Evolutionary conservation across 1,284 basidiomycete species (phyloP).

Genomic region (Ustilago vetiveriae): DNA sequence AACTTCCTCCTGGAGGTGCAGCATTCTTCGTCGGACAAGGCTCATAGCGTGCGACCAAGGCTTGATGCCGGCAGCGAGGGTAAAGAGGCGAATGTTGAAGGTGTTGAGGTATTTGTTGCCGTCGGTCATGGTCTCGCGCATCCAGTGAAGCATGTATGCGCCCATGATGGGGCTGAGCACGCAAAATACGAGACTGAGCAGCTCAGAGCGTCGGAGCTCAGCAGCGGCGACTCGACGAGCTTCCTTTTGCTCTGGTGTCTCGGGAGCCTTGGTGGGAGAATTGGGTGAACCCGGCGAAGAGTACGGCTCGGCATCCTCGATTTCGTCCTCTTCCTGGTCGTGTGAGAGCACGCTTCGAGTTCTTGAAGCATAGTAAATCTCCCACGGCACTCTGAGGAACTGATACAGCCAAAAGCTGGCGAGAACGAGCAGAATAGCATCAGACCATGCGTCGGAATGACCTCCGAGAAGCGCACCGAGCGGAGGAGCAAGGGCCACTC

Average conservation of each 20-base stretch:
- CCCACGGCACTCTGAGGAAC: constrained; percentile 53
- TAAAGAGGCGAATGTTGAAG: constrained; percentile 66
- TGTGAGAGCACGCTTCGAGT: constrained; percentile 58
- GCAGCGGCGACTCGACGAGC: constrained; percentile 48
- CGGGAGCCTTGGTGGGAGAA: constrained; percentile 3
- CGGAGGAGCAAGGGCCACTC: constrained; percentile 58
- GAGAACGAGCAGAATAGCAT: constrained; percentile 67
- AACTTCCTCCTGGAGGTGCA: constrained; percentile 63
- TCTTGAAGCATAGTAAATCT: constrained; percentile 41
- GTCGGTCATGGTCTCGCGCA: constrained; percentile 63
- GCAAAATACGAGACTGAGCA: constrained; percentile 61
- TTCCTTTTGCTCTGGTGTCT: constrained; percentile 13
- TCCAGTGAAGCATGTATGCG: constrained; percentile 64
- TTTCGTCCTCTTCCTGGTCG: constrained; percentile 45
- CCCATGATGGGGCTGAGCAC: constrained; percentile 64
- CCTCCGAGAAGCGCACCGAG: constrained; percentile 58
- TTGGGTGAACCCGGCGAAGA: not conserved
- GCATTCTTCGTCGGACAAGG: constrained; percentile 50
- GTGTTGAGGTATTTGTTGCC: constrained; percentile 62
- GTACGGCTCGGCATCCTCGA: constrained; percentile 5
- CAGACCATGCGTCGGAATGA: constrained; percentile 67
- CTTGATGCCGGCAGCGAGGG: constrained; percentile 66
- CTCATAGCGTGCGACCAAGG: constrained; percentile 59
- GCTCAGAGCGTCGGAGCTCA: constrained; percentile 64
- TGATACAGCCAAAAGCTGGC: constrained; percentile 67